A percentile compares a stretch with the other conserved stretches of the same genome.
phyloP scores from a whole-genome alignment of 495 filamentous ascomycete genomes.

The Parathielavia appendiculata region DNA sequence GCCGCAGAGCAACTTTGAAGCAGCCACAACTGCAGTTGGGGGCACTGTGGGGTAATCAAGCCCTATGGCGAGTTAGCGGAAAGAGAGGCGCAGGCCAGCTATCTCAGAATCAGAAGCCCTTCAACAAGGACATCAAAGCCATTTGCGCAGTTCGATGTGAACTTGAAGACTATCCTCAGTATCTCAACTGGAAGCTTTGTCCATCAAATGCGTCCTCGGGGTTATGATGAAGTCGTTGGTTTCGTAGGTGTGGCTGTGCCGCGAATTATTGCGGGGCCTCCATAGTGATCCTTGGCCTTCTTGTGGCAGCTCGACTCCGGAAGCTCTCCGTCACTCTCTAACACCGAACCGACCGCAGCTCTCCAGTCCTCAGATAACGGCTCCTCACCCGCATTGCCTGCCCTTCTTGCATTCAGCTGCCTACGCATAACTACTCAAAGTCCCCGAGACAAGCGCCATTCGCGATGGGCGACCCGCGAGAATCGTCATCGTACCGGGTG shows the following conservation, averaged over 20 bases:
- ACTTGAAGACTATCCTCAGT: no score
- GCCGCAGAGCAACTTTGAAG: background rate
- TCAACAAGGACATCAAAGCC: no score
- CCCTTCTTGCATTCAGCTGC: constrained; percentile 22
- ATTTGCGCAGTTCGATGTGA: no score
- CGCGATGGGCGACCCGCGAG: constrained; percentile 72
- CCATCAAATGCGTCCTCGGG: no score
- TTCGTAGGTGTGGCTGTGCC: constrained; percentile 24
- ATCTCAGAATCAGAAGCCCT: no score
- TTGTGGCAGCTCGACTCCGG: constrained; percentile 28
- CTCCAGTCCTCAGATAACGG: constrained; percentile 8
- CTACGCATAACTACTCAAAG: constrained; percentile 5
- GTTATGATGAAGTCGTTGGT: constrained; percentile 12
- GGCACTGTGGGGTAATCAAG: constrained; percentile 2
- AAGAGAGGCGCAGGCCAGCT: no score
- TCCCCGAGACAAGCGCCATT: constrained; percentile 1
- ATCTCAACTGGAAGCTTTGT: no score
- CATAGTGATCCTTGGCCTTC: constrained; percentile 10
- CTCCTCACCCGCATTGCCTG: constrained; percentile 3
- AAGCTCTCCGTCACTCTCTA: constrained; percentile 13
- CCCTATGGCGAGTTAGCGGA: constrained; percentile 3
- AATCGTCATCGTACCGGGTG: constrained; percentile 64
- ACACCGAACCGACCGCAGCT: constrained; percentile 11
- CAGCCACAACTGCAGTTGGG: constrained; percentile 18
- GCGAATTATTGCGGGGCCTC: constrained; percentile 21